Evolutionary conservation across 257 asterid genomes (phyloP), one percentile per base, ranked within the genome.

Genomic region (Nicotiana paniculata): DNA sequence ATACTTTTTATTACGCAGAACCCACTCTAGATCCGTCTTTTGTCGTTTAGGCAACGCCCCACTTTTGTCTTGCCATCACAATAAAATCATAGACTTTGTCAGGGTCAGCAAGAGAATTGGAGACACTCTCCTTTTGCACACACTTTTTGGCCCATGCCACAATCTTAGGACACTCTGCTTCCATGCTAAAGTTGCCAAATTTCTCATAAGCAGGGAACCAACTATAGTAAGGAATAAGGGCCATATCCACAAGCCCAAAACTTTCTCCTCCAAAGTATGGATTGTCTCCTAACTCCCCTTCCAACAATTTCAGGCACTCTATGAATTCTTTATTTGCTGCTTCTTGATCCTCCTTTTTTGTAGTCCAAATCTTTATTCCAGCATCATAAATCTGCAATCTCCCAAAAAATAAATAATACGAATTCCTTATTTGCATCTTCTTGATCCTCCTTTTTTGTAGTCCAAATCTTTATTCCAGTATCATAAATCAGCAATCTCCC

Each of bases 201-300:
- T 37, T 82, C 26, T 81, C 81, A 26, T 77, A 79, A 21, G 80
- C 6, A 62, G 28, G 28, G 17, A 85, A 82, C 88, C 86, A 82
- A 5, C 59, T 10, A 26, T 81, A 63, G 77, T 17, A 82, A 7
- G 79, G 63, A 43, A 85, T 80, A 17, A 85, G 66, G 32, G 86
- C 79, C 7, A 79, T 57, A 53, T 85, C 88, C 18, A 85, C 72
- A n/a, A 77, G 57, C 9, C 88, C 88, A 72, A 85, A 85, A 12
- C 4, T 35, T 35, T 82, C 75, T 2, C 86, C 88, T 2, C 69
- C 66, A 32, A 82, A 85, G 35, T 77, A 82, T 9, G 80, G 82
- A 39, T 81, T 77, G 18, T 85, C 85, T 16, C 81, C 83, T 0
- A 81, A 69, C 32, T 30, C 83, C 16, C n/a, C 62, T 3, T 80